Percentiles rank a stretch among this genome's conserved stretches.
Evolutionary conservation across 331 rosid species (phyloP).

Genomic region (Rhamnella rubrinervis): DNA sequence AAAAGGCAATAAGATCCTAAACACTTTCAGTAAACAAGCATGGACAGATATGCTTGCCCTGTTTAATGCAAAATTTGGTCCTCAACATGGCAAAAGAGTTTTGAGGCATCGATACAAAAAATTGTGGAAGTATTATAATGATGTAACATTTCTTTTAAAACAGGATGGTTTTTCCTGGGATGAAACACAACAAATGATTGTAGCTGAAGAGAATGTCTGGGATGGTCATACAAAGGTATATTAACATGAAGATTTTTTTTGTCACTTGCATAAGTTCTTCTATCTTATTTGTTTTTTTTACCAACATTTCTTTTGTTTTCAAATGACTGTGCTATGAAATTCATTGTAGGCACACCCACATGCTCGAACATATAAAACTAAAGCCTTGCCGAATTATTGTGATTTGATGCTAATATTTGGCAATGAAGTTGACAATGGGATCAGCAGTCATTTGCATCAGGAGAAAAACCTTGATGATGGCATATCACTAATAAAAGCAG

Average conservation of each 20-base stretch:
- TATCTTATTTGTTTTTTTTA: neutral
- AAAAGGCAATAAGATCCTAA: slow-evolving; percentile 49
- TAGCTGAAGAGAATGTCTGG: slow-evolving; percentile 67
- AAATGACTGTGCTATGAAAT: slow-evolving; percentile 13
- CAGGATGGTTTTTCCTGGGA: slow-evolving; percentile 65
- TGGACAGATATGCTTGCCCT: slow-evolving; percentile 67
- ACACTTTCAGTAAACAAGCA: slow-evolving; percentile 57
- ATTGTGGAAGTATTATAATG: slow-evolving; percentile 57
- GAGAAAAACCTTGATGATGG: slow-evolving; percentile 40
- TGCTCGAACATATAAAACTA: slow-evolving; percentile 65
- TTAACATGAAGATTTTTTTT: slow-evolving; percentile 9
- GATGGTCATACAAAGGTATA: slow-evolving; percentile 66
- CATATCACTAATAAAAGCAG: slow-evolving; percentile 38
- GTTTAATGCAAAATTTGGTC: slow-evolving; percentile 61
- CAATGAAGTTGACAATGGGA: slow-evolving; percentile 38
- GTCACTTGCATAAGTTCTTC: neutral
- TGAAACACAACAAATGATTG: slow-evolving; percentile 53
- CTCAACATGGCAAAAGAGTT: slow-evolving; percentile 61
- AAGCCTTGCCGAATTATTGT: slow-evolving; percentile 61
- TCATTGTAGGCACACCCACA: slow-evolving; percentile 54
- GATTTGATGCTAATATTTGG: slow-evolving; percentile 62
- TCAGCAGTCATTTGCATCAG: slow-evolving; percentile 30
- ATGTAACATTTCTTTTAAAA: slow-evolving; percentile 45
- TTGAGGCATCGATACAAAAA: slow-evolving; percentile 68
- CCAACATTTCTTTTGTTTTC: slow-evolving; percentile 3